Evolutionary conservation across 2,329 filamentous ascomycete species (phyloP), one percentile per base, ranked within the genome.

Genomic region (Chrysoporthe puriensis): DNA sequence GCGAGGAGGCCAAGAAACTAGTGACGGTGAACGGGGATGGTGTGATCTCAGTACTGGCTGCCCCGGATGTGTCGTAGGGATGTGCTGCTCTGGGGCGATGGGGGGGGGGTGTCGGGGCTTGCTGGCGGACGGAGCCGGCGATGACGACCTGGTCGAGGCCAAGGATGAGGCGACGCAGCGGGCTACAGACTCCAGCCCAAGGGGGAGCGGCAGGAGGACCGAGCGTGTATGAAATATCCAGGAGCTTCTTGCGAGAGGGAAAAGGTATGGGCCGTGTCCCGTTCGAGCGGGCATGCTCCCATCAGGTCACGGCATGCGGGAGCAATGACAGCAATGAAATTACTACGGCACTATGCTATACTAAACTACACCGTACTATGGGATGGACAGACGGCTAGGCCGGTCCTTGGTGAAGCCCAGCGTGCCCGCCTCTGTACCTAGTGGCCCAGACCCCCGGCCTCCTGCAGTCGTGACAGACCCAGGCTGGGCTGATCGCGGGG

Each of bases 1-100:
- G 93, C 8, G 81, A 85, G 34, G 85, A 87, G 62, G 95, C 91
- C 13, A 89, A 89, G 78, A 90, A 88, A 73, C 82, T 98, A 73
- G 83, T 97, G 63, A 86, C 90, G 21, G 84, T 97, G 71, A 92
- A 91, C 74, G 83, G 81, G 18, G 90, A 94, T 62, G 95, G 95
- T 18, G 86, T 89, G 58, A 79, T 98, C 64, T 92, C 87, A 68
- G 85, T 96, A 71, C 81, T 97, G 71, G 84, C 86, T 61, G 78
- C 81, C 64, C 83, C 86, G 77, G 84, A 84, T 77, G 81, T 66
- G 43, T 70, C 50, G 4, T 56, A 61, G 46, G 58, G n/a, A 34
- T 14, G 18, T 16, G 21, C 26, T 36, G 21, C 2, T 42, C 26
- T 13, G 32, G 46, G 21, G 11, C 26, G 14, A 40, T 7, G 18